These are phyloP conservation scores for Xylaria sp. DNA, from an alignment of 2,329 filamentous ascomycete species.

Conservation along the genomic window DNA sequence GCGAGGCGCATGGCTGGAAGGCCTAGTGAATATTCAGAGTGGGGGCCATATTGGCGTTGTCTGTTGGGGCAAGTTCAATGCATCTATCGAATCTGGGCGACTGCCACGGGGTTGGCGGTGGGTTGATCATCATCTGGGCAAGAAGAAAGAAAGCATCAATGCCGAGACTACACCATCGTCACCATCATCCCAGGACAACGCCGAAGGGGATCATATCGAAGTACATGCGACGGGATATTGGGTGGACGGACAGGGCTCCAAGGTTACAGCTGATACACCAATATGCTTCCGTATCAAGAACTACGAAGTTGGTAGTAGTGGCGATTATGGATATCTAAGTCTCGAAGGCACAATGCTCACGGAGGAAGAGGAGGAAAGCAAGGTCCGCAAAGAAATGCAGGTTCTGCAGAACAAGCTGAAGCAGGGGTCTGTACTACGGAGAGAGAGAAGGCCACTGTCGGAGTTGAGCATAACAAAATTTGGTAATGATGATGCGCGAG, in stretches of 20 bases:
- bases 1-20: constrained; percentile 76
- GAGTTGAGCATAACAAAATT: constrained; percentile 65
- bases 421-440: constrained; percentile 42
- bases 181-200: constrained; percentile 43
- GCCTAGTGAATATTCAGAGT: constrained; percentile 82
- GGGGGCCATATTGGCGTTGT: constrained; percentile 88
- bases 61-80: constrained; percentile 91
- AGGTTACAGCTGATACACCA: constrained; percentile 65
- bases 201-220: constrained; percentile 50
- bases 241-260: constrained; percentile 71
- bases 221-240: constrained; percentile 72
- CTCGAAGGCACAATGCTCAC: constrained; percentile 87
- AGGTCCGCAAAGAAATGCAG: constrained; percentile 61
- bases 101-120: constrained; percentile 83
- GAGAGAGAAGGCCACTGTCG: constrained; percentile 44
- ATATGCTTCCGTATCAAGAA: constrained; percentile 81
- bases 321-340: constrained; percentile 78
- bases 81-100: constrained; percentile 77
- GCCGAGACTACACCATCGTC: constrained; percentile 42
- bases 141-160: constrained; percentile 39
- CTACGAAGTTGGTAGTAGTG: constrained; percentile 79
- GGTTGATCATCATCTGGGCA: constrained; percentile 60
- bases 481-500: constrained; percentile 52
- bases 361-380: constrained; percentile 66
- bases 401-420: constrained; percentile 44